These are phyloP conservation scores for Leccinellum albellum DNA, from an alignment of 768 basidiomycete genomes.

Conservation along the genomic window DNA sequence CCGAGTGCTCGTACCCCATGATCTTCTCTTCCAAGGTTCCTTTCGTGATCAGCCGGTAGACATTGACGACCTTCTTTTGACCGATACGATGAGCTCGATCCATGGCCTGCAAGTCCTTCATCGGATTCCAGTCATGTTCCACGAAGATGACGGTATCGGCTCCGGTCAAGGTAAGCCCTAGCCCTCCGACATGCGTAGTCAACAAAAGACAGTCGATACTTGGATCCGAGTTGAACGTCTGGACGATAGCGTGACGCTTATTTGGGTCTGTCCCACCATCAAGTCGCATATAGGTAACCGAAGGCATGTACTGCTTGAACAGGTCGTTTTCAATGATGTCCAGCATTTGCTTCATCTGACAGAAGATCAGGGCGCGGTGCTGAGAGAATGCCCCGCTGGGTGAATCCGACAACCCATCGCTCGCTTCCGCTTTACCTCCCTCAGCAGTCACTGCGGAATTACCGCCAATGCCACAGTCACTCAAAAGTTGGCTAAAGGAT, in stretches of 20 bases:
- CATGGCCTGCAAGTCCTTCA: slow-evolving; percentile 99
- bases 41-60: slow-evolving; percentile 94
- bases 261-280: slow-evolving; percentile 90
- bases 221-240: slow-evolving; percentile 97
- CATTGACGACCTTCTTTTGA: slow-evolving; percentile 98
- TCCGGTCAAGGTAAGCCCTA: slow-evolving; percentile 93
- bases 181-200: slow-evolving; percentile 94
- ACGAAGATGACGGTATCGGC: slow-evolving; percentile 99
- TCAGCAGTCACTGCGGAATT: slow-evolving; percentile 42
- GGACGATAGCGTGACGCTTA: slow-evolving; percentile 95
- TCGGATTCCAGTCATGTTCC: slow-evolving; percentile 99
- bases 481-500: slow-evolving; percentile 74
- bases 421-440: slow-evolving; percentile 61
- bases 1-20: slow-evolving; percentile 75
- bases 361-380: slow-evolving; percentile 98
- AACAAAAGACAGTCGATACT: slow-evolving; percentile 94
- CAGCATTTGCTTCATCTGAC: slow-evolving; percentile 99
- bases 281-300: slow-evolving; percentile 96
- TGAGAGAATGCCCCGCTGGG: slow-evolving; percentile 69
- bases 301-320: slow-evolving; percentile 89
- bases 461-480: slow-evolving; percentile 90
- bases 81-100: slow-evolving; percentile 97
- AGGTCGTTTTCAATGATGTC: slow-evolving; percentile 94
- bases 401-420: slow-evolving; percentile 50
- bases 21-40: slow-evolving; percentile 99